These are phyloP conservation scores for Xylariaceae sp. DNA, from an alignment of 2,329 filamentous ascomycete species.

Conservation along the genomic window DNA sequence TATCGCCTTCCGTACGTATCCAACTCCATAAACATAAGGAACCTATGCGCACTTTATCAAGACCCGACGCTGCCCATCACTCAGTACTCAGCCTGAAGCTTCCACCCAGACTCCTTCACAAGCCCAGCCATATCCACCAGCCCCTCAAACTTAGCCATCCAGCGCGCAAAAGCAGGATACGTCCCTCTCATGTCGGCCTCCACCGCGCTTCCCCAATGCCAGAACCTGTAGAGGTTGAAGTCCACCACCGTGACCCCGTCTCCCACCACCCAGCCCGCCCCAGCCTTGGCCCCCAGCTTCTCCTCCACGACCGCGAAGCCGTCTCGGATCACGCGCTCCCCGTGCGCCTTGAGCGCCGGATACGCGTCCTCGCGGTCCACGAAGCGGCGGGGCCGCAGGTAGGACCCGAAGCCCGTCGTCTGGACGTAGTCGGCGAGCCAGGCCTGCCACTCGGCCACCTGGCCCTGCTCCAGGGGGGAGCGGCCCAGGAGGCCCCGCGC, in stretches of 20 bases:
- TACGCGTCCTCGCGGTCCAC: neutral
- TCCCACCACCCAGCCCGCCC: neutral
- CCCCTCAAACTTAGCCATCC: neutral
- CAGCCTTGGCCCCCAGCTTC: neutral
- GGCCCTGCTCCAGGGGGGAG: neutral
- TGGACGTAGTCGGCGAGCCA: neutral
- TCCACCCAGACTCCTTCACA: neutral
- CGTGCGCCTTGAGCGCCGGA: neutral
- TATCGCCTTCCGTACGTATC: too few species aligned
- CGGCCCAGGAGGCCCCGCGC: neutral
- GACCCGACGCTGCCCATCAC: too few species aligned
- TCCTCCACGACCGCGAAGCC: neutral
- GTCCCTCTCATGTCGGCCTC: neutral
- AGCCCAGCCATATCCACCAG: neutral
- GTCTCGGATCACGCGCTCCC: neutral
- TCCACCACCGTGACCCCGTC: neutral
- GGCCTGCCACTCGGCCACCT: neutral
- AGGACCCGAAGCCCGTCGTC: neutral
- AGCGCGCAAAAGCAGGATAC: neutral
- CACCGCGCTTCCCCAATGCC: neutral
- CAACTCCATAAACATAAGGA: too few species aligned
- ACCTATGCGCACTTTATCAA: too few species aligned
- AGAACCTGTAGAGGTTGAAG: neutral
- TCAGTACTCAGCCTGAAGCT: neutral
- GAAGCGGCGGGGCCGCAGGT: neutral